Conservation (phyloP, 1,284 basidiomycete species). For the Hemileia vastatrix region DNA sequence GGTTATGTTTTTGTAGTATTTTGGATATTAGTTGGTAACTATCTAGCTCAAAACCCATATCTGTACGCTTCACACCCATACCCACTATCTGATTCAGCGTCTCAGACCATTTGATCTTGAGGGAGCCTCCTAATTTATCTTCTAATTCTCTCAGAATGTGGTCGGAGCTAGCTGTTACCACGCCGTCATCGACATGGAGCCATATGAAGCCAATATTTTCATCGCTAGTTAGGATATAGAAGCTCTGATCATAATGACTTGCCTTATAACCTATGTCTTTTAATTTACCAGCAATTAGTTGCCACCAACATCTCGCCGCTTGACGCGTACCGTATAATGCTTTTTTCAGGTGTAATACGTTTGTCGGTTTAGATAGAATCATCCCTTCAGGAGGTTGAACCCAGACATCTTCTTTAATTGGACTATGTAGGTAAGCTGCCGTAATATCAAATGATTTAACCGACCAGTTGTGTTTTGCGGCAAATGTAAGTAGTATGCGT, state of each 20-base stretch:
- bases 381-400: neutral
- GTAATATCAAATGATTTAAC: conserved; percentile 1
- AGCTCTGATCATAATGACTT: neutral
- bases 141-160: too few relatives aligned
- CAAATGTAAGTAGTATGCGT: neutral
- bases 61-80: neutral
- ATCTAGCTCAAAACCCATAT: neutral
- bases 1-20: too few relatives aligned
- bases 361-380: neutral
- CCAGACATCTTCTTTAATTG: conserved; percentile 1
- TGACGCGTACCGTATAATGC: conserved; percentile 1
- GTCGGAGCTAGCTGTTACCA: neutral
- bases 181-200: conserved; percentile 5
- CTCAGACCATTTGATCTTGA: neutral
- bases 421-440: neutral
- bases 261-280: neutral
- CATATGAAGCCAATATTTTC: neutral
- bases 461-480: neutral
- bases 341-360: neutral
- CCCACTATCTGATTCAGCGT: neutral
- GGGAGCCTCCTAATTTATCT: too few relatives aligned
- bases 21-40: too few relatives aligned
- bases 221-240: neutral
- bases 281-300: neutral
- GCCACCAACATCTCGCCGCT: neutral